phyloP scores from a whole-genome alignment of 331 rosid genomes.

The Pyrus hybrid region DNA sequence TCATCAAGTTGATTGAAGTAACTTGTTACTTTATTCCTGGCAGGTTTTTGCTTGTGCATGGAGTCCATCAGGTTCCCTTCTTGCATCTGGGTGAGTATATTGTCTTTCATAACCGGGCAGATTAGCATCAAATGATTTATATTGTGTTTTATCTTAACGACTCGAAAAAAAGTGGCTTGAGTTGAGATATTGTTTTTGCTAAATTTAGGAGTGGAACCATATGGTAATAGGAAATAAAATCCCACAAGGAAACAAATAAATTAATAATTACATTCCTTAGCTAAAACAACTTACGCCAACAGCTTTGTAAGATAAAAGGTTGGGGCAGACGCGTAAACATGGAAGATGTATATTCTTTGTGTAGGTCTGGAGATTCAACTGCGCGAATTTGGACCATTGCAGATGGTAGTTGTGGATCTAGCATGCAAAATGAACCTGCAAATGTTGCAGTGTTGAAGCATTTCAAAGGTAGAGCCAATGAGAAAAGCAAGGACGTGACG shows the following conservation, averaged over 20 bases:
- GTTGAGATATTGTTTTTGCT: not conserved
- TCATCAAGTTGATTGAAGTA: not conserved
- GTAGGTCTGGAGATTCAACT: constrained; percentile 85
- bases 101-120: not conserved
- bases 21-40: not conserved
- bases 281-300: too few relatives aligned
- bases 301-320: not conserved
- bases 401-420: constrained; percentile 43
- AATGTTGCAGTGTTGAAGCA: constrained; percentile 53
- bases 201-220: too few relatives aligned
- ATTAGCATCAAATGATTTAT: not conserved
- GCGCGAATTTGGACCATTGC: constrained; percentile 79
- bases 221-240: too few relatives aligned
- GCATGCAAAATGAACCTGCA: constrained; percentile 34
- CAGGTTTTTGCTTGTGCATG: constrained; percentile 98
- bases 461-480: constrained; percentile 77
- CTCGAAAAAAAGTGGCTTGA: not conserved
- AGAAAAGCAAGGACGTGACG: constrained; percentile 92
- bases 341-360: constrained; percentile 7
- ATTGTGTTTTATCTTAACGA: not conserved
- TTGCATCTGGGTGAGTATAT: constrained; percentile 85
- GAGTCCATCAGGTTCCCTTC: constrained; percentile 89
- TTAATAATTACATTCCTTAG: too few relatives aligned
- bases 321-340: not conserved
- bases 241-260: too few relatives aligned